Evolutionary conservation across 2,329 filamentous ascomycete genomes (phyloP), one percentile per base, ranked within the genome.

Genomic region (Beauveria australis): DNA sequence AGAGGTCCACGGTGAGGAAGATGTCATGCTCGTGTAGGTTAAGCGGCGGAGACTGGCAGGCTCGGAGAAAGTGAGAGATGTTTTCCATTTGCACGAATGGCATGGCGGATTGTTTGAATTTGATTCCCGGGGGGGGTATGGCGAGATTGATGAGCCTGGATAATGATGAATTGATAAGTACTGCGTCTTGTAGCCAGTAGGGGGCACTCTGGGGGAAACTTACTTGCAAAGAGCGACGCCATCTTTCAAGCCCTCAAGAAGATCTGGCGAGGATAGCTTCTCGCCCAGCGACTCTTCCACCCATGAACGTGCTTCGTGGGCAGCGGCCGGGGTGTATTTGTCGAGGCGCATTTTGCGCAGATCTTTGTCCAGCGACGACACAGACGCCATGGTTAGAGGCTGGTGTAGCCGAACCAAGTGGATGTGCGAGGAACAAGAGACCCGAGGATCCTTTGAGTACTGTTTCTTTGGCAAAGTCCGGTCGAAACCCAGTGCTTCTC

Each of bases 51-150:
- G 84, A 79, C 74, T 96, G 90, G 78, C 92, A 96, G 63, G 91
- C 92, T 69, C 85, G 86, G 59, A 99, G 85, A 76, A 97, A 99
- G 71, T 96, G 91, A 5, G 92, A 95, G 70, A 99, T 97, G 73
- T 99, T 99, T 74, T 99, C 94, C 92, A 97, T 97, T 75, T 99
- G 94, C 46, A 97, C 93, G 72, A 99, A 99, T 0, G 94, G 94
- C 93, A 97, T 97, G 46, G 86, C 77, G 1, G 92, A 96, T 71
- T 88, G 81, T 76, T 97, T 97, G 82, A 89, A 97, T 73, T 88
- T 91, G 75, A 96, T 84, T 37, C 88, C 88, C 0, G 90, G 89
- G 18, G 87, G 84, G 28, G 90, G 89, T 43, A 89, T 75, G 37
- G 84, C 89, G 61, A 93, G 81, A 71, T 96, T 97, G 69, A 91